phyloP scores from a whole-genome alignment of 2,329 filamentous ascomycete genomes.

The Aspergillus pseudoterreus region DNA sequence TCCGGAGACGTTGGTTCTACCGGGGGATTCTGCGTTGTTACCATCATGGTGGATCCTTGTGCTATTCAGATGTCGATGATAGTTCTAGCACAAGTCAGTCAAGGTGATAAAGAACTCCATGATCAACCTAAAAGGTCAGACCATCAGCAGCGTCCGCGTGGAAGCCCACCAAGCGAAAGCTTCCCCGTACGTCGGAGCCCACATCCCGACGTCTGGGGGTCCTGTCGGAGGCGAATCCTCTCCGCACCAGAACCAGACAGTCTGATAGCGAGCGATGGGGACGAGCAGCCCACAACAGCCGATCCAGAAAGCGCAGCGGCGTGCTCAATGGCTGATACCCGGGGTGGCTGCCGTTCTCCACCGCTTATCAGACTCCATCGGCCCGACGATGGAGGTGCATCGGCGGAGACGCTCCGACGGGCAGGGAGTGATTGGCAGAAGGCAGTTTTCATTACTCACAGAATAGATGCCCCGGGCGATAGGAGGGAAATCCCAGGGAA shows the following conservation, averaged over 20 bases:
- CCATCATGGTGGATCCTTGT: too few relatives aligned
- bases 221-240: not conserved
- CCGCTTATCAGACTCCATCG: constrained; percentile 6
- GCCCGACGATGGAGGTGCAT: constrained; percentile 3
- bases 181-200: constrained; percentile 17
- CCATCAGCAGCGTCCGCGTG: constrained; percentile 2
- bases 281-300: not conserved
- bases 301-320: too few relatives aligned
- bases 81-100: too few relatives aligned
- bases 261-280: not conserved
- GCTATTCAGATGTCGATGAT: too few relatives aligned
- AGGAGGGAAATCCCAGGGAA: not conserved
- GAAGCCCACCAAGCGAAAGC: not conserved
- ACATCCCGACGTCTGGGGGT: constrained; percentile 21
- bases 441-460: constrained; percentile 8
- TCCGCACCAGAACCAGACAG: not conserved
- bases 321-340: not conserved
- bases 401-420: not conserved
- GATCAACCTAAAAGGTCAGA: not conserved
- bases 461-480: not conserved
- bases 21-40: not conserved
- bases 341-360: constrained; percentile 4
- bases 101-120: too few relatives aligned
- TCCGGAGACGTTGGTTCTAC: not conserved
- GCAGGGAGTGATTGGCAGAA: constrained; percentile 1